Evolutionary conservation across 2,329 filamentous ascomycete genomes (phyloP), one percentile per base, ranked within the genome.

Genomic region (Pseudogymnoascus sp.): DNA sequence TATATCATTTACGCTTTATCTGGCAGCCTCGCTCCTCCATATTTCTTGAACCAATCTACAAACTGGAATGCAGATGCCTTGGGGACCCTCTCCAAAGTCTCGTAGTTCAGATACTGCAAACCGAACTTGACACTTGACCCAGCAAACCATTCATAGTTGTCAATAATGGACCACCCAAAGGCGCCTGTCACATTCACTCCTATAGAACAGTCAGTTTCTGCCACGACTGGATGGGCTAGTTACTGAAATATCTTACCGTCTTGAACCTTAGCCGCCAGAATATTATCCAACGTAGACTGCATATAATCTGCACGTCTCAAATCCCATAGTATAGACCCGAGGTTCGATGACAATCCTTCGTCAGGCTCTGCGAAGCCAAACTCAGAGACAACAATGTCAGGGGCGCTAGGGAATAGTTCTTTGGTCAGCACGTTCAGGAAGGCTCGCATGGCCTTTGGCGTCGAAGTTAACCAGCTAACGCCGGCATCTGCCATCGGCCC

Each of bases 21-120:
- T 25, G 33, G 33, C 3, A 60, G 8, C 14, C 6, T 60, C 16
- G 33, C 58, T 16, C 58, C 58, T 14, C 58, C 58, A 21, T 60
- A 14, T 64, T 67, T 64, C 69, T 71, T 72, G 65, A 77, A 78
- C 75, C 76, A 78, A 59, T 77, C 74, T 66, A 77, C 62, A 38
- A 76, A 73, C 66, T 78, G 76, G 62, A 77, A 77, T 68, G 76
- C 65, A 59, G 73, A 76, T 1, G 76, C 76, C 66, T 78, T 78
- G 1, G 76, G 76, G 40, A 71, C 74, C 64, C 76, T 69, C 66
- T 74, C 74, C 63, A 78, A 65, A 52, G 70, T 73, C 23, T 72
- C 74, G 58, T 77, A 77, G 62, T 78, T 75, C 5, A 78, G 71
- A 65, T 78, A 76, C 70, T 78, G 76, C 67, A 78, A 55, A 8